phyloP scores from a whole-genome alignment of 2,329 filamentous ascomycete species.

The Phaeosphaeriaceae sp. region DNA sequence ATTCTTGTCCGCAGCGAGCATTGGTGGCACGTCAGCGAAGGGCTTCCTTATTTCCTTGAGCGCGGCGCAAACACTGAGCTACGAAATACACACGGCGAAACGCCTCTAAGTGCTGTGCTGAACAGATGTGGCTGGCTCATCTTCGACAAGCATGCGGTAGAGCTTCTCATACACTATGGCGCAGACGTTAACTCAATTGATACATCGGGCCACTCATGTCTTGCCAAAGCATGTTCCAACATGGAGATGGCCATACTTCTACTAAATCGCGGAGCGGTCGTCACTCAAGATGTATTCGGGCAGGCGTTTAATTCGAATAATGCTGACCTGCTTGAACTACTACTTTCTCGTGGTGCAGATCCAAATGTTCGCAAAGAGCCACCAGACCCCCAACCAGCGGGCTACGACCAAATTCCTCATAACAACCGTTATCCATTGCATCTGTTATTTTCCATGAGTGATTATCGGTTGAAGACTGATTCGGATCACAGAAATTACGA shows the following conservation, averaged over 20 bases:
- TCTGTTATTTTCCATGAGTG: not conserved
- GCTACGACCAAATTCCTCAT: no score
- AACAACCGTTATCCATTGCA: no score
- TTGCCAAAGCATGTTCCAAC: no score
- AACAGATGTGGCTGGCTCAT: no score
- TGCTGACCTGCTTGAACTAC: slow-evolving; percentile 12
- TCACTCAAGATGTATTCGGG: no score
- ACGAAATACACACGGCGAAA: slow-evolving; percentile 24
- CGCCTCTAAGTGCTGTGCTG: slow-evolving; percentile 33
- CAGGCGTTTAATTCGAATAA: no score
- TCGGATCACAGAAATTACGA: no score
- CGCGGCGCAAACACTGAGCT: slow-evolving; percentile 14
- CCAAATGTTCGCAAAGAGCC: not conserved
- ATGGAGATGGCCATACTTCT: no score
- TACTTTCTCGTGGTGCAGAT: slow-evolving; percentile 5
- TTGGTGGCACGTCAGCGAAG: slow-evolving; percentile 23
- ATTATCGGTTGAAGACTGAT: not conserved
- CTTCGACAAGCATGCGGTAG: slow-evolving; percentile 11
- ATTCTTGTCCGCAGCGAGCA: slow-evolving; percentile 2
- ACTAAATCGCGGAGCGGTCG: no score
- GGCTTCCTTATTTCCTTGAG: slow-evolving; percentile 21
- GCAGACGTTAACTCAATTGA: no score
- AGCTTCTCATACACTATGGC: no score
- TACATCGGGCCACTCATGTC: no score
- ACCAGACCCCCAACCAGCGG: not conserved